A percentile compares a stretch with the other conserved stretches of the same genome.
These are phyloP conservation scores for Neckera pumila DNA, from an alignment of 225 moss, liverwort and hornwort genomes.

Conservation along the genomic window DNA sequence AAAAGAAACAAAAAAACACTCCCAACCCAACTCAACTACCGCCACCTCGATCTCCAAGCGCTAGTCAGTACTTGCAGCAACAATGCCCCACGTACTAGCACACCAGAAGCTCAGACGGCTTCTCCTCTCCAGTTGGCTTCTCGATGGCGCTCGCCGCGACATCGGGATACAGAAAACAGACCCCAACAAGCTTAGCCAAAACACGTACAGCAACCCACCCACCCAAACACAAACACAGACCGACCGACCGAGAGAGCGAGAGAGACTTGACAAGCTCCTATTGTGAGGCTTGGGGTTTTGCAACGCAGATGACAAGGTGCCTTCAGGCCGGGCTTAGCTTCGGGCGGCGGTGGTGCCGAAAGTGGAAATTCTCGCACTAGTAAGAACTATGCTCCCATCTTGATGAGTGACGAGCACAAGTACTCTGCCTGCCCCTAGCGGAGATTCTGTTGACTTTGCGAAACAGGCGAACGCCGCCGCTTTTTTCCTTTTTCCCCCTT, in stretches of 20 bases:
- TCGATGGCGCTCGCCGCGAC: background rate
- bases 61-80: background rate
- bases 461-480: background rate
- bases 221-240: too few relatives aligned
- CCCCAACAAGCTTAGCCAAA: background rate
- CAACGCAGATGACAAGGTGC: background rate
- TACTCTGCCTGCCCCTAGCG: background rate
- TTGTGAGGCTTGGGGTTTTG: background rate
- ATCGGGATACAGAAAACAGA: too few relatives aligned
- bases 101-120: background rate
- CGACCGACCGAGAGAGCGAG: too few relatives aligned
- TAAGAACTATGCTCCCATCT: background rate
- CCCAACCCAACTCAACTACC: background rate
- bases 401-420: background rate
- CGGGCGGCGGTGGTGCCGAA: background rate
- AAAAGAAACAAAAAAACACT: too few relatives aligned
- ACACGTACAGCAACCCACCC: background rate
- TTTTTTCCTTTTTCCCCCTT: background rate
- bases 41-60: background rate
- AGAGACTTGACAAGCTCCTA: background rate
- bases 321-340: background rate
- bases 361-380: background rate
- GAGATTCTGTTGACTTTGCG: background rate
- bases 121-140: background rate
- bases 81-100: background rate